Percentiles rank a stretch among this genome's conserved stretches.
Evolutionary conservation across 257 asterid species (phyloP).

Genomic region (Rubia yunnanensis): DNA sequence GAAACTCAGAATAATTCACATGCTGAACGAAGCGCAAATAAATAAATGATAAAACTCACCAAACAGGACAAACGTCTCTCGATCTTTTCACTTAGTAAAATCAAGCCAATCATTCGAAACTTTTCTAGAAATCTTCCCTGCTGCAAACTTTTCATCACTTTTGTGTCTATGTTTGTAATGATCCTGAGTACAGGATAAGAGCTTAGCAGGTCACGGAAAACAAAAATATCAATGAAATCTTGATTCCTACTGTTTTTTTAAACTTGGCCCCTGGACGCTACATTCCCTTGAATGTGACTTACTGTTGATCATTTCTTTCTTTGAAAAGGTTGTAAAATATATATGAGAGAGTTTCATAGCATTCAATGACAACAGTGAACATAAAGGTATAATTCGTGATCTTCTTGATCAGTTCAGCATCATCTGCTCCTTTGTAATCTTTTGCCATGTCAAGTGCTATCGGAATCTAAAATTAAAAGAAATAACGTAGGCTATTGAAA

Average conservation of each 20-base stretch:
- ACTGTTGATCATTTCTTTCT: slow-evolving; percentile 57
- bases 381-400: slow-evolving; percentile 72
- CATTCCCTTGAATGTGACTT: slow-evolving; percentile 27
- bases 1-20: slow-evolving; percentile 9
- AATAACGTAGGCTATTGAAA: slow-evolving; percentile 21
- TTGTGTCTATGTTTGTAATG: slow-evolving; percentile 47
- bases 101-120: slow-evolving; percentile 71
- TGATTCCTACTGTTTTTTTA: neutral
- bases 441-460: slow-evolving; percentile 98
- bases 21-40: slow-evolving; percentile 11
- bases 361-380: slow-evolving; percentile 79
- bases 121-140: slow-evolving; percentile 42
- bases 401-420: slow-evolving; percentile 82
- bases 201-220: slow-evolving; percentile 8
- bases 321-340: slow-evolving; percentile 57
- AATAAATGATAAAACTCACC: slow-evolving; percentile 31
- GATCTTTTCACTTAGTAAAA: slow-evolving; percentile 60
- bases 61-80: slow-evolving; percentile 60
- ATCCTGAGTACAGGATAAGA: slow-evolving; percentile 40
- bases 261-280: neutral
- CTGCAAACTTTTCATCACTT: slow-evolving; percentile 55
- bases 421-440: slow-evolving; percentile 73
- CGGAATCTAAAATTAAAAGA: slow-evolving; percentile 60
- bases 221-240: neutral
- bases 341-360: slow-evolving; percentile 73